A percentile compares a stretch with the other conserved stretches of the same genome.
Evolutionary conservation across 1,284 basidiomycete genomes (phyloP).

Genomic region (Neonothopanus nambi): DNA sequence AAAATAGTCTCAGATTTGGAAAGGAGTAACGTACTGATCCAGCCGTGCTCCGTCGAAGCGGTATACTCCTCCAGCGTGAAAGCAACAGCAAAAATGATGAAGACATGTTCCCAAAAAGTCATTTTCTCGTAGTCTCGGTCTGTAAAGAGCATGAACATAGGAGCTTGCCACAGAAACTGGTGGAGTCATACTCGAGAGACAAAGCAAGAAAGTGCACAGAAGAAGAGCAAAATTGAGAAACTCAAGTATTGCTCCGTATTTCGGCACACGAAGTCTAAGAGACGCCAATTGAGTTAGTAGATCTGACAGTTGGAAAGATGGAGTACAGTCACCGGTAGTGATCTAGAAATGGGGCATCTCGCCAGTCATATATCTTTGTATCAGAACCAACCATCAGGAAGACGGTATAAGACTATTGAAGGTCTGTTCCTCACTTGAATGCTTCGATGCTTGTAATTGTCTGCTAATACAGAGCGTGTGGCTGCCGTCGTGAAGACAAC

Average conservation of each 20-base stretch:
- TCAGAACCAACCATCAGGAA: not conserved
- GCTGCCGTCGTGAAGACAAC: conserved; percentile 69
- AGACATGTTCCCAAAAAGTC: conserved; percentile 67
- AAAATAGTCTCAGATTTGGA: conserved; percentile 25
- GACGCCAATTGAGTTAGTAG: not conserved
- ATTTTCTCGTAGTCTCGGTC: conserved; percentile 55
- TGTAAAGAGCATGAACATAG: conserved; percentile 28
- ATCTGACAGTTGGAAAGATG: not conserved
- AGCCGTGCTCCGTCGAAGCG: conserved; percentile 79
- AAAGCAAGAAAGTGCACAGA: conserved; percentile 71
- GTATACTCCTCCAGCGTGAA: conserved; percentile 84
- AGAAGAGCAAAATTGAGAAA: conserved; percentile 75
- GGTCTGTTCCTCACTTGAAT: conserved; percentile 10
- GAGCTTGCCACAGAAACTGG: not conserved
- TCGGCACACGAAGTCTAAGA: conserved; percentile 74
- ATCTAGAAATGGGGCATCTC: conserved; percentile 76
- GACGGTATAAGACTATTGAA: not conserved
- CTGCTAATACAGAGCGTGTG: conserved; percentile 74
- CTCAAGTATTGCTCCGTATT: conserved; percentile 78
- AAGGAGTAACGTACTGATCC: conserved; percentile 66
- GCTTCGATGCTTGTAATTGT: conserved; percentile 78
- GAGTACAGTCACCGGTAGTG: conserved; percentile 61
- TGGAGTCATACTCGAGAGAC: conserved; percentile 58
- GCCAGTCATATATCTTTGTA: conserved; percentile 71
- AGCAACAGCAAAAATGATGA: conserved; percentile 74